Evolutionary conservation across 805 yeast species (phyloP).

Genomic region (Kockiozyma suomiensis): DNA sequence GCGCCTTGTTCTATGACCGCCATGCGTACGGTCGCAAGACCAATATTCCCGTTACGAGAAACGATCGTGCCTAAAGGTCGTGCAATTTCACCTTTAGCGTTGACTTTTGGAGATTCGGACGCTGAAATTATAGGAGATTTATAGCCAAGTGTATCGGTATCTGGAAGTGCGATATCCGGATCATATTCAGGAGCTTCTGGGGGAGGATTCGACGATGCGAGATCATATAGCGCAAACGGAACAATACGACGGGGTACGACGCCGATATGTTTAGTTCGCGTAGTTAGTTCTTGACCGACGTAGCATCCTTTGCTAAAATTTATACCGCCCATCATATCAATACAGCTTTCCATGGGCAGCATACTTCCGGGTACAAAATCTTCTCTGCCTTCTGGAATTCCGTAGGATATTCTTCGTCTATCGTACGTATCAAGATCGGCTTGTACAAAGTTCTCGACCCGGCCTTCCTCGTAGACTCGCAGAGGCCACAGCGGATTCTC

Average conservation of each 20-base stretch:
- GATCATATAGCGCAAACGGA: conserved; percentile 56
- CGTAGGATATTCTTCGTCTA: conserved; percentile 50
- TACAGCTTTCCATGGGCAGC: conserved; percentile 81
- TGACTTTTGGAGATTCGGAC: conserved; percentile 11
- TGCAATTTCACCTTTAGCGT: conserved; percentile 35
- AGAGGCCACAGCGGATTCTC: conserved; percentile 32
- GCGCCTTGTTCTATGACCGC: conserved; percentile 28
- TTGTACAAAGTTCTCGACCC: conserved; percentile 33
- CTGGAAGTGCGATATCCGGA: not conserved
- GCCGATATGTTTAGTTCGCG: conserved; percentile 82
- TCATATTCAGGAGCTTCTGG: conserved; percentile 4
- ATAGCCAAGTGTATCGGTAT: conserved; percentile 7
- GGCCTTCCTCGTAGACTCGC: conserved; percentile 39
- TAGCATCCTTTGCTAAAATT: conserved; percentile 94
- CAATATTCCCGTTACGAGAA: conserved; percentile 58
- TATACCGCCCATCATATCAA: conserved; percentile 80
- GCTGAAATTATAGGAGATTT: conserved; percentile 23
- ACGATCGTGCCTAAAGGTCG: conserved; percentile 65
- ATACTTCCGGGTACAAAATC: conserved; percentile 54
- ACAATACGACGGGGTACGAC: conserved; percentile 78
- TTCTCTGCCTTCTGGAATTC: conserved; percentile 57
- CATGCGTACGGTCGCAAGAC: conserved; percentile 52
- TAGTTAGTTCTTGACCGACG: conserved; percentile 93
- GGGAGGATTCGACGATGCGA: not conserved
- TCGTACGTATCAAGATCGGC: conserved; percentile 43